Evolutionary conservation across 2,329 filamentous ascomycete genomes (phyloP).

Genomic region (Orbilia brochopaga): DNA sequence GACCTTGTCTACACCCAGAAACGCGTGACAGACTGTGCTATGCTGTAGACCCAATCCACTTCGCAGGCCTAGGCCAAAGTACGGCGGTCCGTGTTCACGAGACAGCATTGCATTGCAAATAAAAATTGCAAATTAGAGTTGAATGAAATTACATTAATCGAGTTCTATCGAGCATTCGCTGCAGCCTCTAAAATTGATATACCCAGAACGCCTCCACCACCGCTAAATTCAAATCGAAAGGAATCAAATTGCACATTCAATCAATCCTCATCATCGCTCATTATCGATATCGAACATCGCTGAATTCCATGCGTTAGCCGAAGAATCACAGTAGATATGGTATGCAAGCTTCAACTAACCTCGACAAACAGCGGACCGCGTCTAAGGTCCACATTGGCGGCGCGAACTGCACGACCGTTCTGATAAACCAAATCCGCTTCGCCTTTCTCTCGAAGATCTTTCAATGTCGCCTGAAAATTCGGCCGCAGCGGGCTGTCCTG

Average conservation of each 20-base stretch:
- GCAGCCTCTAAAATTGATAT: too few relatives aligned
- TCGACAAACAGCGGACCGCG: slow-evolving; percentile 43
- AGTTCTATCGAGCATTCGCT: too few relatives aligned
- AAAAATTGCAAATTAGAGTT: too few relatives aligned
- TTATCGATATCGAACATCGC: slow-evolving; percentile 44
- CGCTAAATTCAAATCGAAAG: too few relatives aligned
- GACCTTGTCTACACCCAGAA: too few relatives aligned
- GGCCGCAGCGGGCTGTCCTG: slow-evolving; percentile 27
- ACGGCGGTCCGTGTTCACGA: too few relatives aligned
- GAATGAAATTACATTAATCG: too few relatives aligned
- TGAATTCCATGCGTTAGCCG: background rate
- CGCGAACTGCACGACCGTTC: slow-evolving; percentile 32
- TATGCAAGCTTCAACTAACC: slow-evolving; percentile 15
- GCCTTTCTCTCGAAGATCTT: slow-evolving; percentile 36
- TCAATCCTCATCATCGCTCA: slow-evolving; percentile 35
- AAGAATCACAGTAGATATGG: background rate
- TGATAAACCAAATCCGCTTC: slow-evolving; percentile 45
- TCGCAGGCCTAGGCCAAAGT: too few relatives aligned
- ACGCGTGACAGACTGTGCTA: too few relatives aligned
- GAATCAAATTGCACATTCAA: background rate
- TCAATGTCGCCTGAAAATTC: slow-evolving; percentile 46
- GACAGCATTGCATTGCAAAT: too few relatives aligned
- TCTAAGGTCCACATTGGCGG: slow-evolving; percentile 30
- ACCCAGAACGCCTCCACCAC: too few relatives aligned
- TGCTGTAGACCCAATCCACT: too few relatives aligned